Base-by-base conservation (phyloP, 306 rosid genomes). In the Sphenostylis stenocarpa region DNA sequence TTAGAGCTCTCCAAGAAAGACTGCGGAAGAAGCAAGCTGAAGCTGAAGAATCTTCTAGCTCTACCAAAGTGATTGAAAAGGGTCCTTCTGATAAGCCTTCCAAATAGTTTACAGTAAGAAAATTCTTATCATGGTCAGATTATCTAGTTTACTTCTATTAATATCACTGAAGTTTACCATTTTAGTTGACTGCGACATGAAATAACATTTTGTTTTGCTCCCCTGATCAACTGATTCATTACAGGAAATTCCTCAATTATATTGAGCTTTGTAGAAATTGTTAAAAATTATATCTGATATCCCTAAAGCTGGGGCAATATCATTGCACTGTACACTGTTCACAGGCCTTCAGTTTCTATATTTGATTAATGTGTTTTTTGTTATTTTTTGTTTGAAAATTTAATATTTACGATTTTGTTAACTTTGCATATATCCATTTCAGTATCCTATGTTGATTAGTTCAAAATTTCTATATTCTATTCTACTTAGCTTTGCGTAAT, bases 1-100 rank as follows among this genome's bases (percentile, higher is more conserved):
- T 94, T 21, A 84, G 88, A 17, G 58, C 36, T 2, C 91, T 88
- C 65, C 92, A 86, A 67, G 91, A 80, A 79, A 88, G 79, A 83
- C 85, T 91, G 6, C 86, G 90, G 5, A 51, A 86, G 5, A 51
- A 86, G 88, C 85, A 81, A 34, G 77, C 78, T 36, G 92, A 84
- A 82, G 88, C 88, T 20, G 90, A 93, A 45, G 78, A 88, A 55
- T 77, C 92, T 48, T 70, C 85, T 17, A 83, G 51, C 76, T 76
- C 89, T 48, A 78, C 89, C 20, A 57, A 80, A 51, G 82, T 71
- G 17, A 78, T 70, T 48, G 84, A 79, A 63, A 91, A 89, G 81
- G 82, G 20, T 81, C 65, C 91, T 81, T 72, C 88, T 28, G 87
- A 75, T 56, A 87, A 84, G 63, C 64, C 57, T 64, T 45, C 81